A percentile compares a stretch with the other conserved stretches of the same genome.
Conservation (phyloP, 306 rosid species). For the Trifolium pratense region DNA sequence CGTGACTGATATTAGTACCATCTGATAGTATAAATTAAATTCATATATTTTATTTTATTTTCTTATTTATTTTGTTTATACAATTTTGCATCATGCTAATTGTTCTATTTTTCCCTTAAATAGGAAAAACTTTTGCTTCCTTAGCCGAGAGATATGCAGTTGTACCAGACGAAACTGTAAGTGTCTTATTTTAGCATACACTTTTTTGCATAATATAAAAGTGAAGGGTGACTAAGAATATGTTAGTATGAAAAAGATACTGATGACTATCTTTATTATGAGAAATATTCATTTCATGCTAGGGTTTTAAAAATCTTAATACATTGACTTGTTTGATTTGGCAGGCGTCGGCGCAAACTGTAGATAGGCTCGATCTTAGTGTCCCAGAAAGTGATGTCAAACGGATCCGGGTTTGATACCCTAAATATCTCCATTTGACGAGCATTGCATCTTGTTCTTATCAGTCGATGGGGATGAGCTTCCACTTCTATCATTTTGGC, state of each 20-base stretch:
- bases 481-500: slow-evolving; percentile 25
- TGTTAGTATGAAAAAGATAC: slow-evolving; percentile 1
- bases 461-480: slow-evolving; percentile 32
- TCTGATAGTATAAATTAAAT: slow-evolving; percentile 5
- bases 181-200: slow-evolving; percentile 39
- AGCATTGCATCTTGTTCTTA: slow-evolving; percentile 31
- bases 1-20: neutral
- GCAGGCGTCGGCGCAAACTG: slow-evolving; percentile 66
- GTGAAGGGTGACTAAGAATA: too few relatives aligned
- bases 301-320: slow-evolving; percentile 7
- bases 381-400: slow-evolving; percentile 77
- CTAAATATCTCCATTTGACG: neutral
- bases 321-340: slow-evolving; percentile 44
- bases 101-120: neutral
- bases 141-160: slow-evolving; percentile 87
- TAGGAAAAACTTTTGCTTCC: slow-evolving; percentile 76
- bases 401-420: slow-evolving; percentile 55
- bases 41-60: neutral
- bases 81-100: slow-evolving; percentile 15
- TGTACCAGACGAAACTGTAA: slow-evolving; percentile 94
- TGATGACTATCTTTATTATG: neutral
- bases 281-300: slow-evolving; percentile 20
- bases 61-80: neutral
- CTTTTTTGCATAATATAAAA: too few relatives aligned
- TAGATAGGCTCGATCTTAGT: slow-evolving; percentile 67